Percentiles rank a stretch among this genome's conserved stretches.
phyloP scores from a whole-genome alignment of 1,139 yeast genomes.

The Protomyces pachydermus region DNA sequence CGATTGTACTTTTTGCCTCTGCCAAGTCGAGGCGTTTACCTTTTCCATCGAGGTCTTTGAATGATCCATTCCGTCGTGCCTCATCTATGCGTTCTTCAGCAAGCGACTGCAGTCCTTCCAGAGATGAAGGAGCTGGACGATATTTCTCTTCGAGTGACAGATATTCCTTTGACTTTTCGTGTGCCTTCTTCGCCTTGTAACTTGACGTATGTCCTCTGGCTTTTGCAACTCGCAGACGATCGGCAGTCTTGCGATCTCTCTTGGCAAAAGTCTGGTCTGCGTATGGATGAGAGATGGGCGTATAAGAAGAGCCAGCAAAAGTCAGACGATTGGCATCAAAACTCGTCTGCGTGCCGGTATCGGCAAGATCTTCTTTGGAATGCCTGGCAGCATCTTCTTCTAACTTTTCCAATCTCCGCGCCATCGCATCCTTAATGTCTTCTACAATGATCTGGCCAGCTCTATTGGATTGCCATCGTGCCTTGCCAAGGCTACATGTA shows the following conservation, averaged over 20 bases:
- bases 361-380: background rate
- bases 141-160: slow-evolving; percentile 27
- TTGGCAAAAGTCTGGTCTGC: slow-evolving; percentile 1
- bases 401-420: background rate
- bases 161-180: slow-evolving; percentile 20
- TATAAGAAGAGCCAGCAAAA: slow-evolving; percentile 15
- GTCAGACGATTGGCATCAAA: slow-evolving; percentile 22
- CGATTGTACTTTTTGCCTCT: slow-evolving; percentile 20
- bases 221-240: slow-evolving; percentile 13
- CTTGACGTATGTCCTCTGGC: slow-evolving; percentile 11
- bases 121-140: slow-evolving; percentile 44
- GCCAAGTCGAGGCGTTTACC: slow-evolving; percentile 17
- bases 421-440: background rate
- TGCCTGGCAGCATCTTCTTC: background rate
- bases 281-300: slow-evolving; percentile 16
- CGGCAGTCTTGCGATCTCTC: slow-evolving; percentile 21
- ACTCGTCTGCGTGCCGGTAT: background rate
- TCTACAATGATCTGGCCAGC: background rate
- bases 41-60: slow-evolving; percentile 46
- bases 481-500: background rate
- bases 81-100: slow-evolving; percentile 76
- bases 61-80: slow-evolving; percentile 65
- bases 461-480: background rate
- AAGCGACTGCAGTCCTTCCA: slow-evolving; percentile 55
- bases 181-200: slow-evolving; percentile 10